Conservation (phyloP, 345 rosid genomes). For the Gossypium ekmanianum region DNA sequence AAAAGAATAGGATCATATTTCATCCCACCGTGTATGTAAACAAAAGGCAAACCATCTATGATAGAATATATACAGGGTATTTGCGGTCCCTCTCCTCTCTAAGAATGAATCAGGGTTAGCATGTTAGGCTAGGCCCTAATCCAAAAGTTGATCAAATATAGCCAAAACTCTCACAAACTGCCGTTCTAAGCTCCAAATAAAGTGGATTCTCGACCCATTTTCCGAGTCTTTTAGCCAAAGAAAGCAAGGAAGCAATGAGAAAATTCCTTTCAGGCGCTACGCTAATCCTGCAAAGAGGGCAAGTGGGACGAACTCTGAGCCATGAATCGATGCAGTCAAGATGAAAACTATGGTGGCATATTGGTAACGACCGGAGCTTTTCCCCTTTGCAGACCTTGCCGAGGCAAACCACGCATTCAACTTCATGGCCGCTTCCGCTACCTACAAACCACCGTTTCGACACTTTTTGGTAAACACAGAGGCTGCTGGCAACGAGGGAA, state of each 20-base stretch:
- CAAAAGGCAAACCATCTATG: no score
- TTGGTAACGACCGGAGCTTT: constrained; percentile 12
- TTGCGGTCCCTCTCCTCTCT: no score
- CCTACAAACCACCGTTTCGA: background rate
- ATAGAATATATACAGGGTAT: background rate
- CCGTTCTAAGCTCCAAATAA: constrained; percentile 17
- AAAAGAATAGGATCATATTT: no score
- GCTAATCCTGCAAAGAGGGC: constrained; percentile 25
- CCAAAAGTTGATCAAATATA: background rate
- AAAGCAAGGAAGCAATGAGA: constrained; percentile 1
- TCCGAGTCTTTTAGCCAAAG: background rate
- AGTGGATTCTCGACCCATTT: constrained; percentile 22
- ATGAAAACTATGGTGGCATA: constrained; percentile 31
- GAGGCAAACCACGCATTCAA: constrained; percentile 24
- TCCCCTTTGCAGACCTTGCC: constrained; percentile 15
- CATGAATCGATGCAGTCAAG: constrained; percentile 24
- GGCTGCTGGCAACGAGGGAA: background rate
- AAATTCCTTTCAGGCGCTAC: background rate
- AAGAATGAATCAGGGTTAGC: background rate
- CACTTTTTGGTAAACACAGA: background rate
- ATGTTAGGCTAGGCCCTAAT: background rate
- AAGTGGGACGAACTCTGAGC: constrained; percentile 20
- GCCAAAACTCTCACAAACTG: constrained; percentile 19
- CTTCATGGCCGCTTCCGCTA: background rate
- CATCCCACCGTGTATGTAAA: no score